Percentiles rank a stretch among this genome's conserved stretches.
phyloP scores from a whole-genome alignment of 257 asterid genomes.

The Penstemon barbatus region DNA sequence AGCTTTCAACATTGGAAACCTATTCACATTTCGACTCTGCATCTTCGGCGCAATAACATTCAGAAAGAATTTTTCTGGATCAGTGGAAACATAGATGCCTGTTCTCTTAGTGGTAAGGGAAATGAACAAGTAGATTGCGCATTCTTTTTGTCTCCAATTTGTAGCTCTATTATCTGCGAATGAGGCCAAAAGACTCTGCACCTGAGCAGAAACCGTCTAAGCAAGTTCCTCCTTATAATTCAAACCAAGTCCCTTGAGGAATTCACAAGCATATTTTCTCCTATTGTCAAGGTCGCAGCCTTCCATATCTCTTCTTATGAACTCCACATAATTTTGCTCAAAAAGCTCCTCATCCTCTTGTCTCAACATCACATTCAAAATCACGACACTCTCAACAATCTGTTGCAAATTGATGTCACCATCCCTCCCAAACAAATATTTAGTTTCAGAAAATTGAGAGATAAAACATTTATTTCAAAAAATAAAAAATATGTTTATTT shows the following conservation, averaged over 20 bases:
- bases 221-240: conserved; percentile 77
- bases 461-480: too few species aligned
- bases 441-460: background rate
- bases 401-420: conserved; percentile 56
- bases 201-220: conserved; percentile 67
- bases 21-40: conserved; percentile 68
- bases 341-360: conserved; percentile 96
- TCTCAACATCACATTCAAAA: conserved; percentile 93
- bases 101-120: conserved; percentile 87
- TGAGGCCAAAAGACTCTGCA: conserved; percentile 64
- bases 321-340: conserved; percentile 87
- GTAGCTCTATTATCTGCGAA: conserved; percentile 65
- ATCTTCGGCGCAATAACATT: conserved; percentile 88
- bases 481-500: too few species aligned
- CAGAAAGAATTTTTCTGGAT: conserved; percentile 73
- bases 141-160: conserved; percentile 95
- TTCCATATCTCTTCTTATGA: conserved; percentile 94
- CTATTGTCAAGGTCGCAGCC: conserved; percentile 94
- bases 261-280: conserved; percentile 97
- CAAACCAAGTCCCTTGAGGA: conserved; percentile 83
- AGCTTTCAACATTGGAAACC: conserved; percentile 85
- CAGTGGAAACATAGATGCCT: conserved; percentile 76
- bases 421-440: conserved; percentile 63
- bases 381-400: conserved; percentile 75
- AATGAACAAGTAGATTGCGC: conserved; percentile 86